Conservation (phyloP, 2,329 filamentous ascomycete genomes). For the Diaporthe sp. region DNA sequence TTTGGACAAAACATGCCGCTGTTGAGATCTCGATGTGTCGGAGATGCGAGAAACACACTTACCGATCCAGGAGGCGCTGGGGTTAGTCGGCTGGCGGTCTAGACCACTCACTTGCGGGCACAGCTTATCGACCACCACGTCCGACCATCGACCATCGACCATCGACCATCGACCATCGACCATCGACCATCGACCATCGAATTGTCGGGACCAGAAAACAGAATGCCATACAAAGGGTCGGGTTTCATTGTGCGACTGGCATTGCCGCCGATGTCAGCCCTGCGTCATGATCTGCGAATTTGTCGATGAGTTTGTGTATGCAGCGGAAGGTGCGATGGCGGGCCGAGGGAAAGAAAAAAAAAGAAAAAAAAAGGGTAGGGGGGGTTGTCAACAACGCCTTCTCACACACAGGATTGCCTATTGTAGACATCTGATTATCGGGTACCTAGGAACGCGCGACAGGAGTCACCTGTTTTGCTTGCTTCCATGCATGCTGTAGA, state of each 20-base stretch:
- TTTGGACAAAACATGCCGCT: slow-evolving; percentile 12
- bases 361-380: not conserved
- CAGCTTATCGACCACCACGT: not conserved
- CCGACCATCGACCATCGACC: not conserved
- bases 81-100: not conserved
- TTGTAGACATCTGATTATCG: not conserved
- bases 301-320: not conserved
- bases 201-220: slow-evolving; percentile 9
- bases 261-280: slow-evolving; percentile 24
- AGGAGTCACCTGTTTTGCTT: not conserved
- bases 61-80: slow-evolving; percentile 2
- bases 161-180: not conserved
- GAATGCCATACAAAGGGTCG: slow-evolving; percentile 14
- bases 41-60: slow-evolving; percentile 27
- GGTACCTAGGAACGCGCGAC: not conserved
- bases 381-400: not conserved
- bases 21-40: slow-evolving; percentile 27
- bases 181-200: not conserved
- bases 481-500: slow-evolving; percentile 6
- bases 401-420: not conserved
- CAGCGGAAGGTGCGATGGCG: not conserved
- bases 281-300: slow-evolving; percentile 26
- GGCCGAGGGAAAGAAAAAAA: not conserved
- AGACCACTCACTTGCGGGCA: slow-evolving; percentile 9
- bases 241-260: slow-evolving; percentile 3